Base-by-base conservation (phyloP, 805 yeast genomes). In the Starmerella vaccinii region DNA sequence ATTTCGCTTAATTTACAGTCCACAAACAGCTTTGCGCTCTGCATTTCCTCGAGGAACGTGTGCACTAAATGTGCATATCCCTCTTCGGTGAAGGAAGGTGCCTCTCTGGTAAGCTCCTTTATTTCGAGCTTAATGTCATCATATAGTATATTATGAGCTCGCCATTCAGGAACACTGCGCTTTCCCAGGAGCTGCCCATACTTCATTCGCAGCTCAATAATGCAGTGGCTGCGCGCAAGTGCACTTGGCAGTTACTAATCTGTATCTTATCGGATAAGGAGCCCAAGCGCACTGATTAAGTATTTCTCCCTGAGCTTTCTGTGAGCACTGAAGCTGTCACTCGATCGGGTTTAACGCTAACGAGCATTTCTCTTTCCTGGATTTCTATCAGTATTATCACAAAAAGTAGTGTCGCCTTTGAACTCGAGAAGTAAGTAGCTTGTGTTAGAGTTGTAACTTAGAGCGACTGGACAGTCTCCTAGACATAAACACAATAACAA, bases 141-240 rank as follows among this genome's bases (percentile, higher is more conserved):
- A 67, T 89, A 89, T 61, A 86, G 88, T 37, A 89, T 73, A 65
- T 89, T 87, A 66, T 85, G 82, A 54, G 77, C 76, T 59, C 76
- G 76, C 97, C 97, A 89, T 68, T 85, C 92, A 1, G 89, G 87
- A 22, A 87, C 83, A 12, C 95, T 83, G 58, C 86, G 74, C 56
- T 77, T 79, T 48, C 76, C 71, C 21, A 89, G 73, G 61, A 83
- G 88, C 38, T 77, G 72, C 47, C 96, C 95, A 65, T 88, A 89
- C 68, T 87, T 90, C 97, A 89, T 89, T 21, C 24, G 35, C 35
- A 32, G 35, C 35, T 32, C 35, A 13, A 32, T 32, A 8, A 8
- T 16, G 18, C 18, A n/a, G n/a, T 7, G 35, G 35, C 35, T 32
- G 35, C 15, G 16, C 35, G 15, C 9, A 32, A 32, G 15, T 32